Evolutionary conservation across 768 basidiomycete species (phyloP).

Genomic region (Hemileccinum impolitum): DNA sequence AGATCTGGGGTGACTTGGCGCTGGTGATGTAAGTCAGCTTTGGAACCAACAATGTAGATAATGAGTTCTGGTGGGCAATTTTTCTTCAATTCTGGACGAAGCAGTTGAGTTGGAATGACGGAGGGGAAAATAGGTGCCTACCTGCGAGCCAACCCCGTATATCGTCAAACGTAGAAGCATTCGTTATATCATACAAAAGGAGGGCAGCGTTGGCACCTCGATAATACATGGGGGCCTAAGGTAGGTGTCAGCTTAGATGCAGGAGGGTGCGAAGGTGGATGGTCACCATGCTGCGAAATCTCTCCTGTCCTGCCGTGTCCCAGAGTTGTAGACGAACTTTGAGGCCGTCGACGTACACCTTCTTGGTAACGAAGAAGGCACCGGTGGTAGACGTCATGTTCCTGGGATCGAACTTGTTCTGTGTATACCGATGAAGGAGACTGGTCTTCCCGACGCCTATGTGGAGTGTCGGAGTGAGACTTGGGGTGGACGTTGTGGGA

Average conservation of each 20-base stretch:
- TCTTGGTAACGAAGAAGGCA: conserved; percentile 93
- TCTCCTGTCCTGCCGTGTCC: conserved; percentile 94
- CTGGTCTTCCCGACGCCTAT: conserved; percentile 91
- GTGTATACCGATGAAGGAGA: conserved; percentile 85
- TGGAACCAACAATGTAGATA: conserved; percentile 94
- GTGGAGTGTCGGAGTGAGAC: conserved; percentile 14
- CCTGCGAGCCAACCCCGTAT: conserved; percentile 91
- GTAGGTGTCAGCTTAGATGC: conserved; percentile 12
- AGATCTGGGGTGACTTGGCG: conserved; percentile 79
- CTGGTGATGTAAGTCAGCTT: conserved; percentile 72
- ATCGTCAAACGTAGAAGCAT: conserved; percentile 83
- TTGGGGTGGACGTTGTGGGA: conserved; percentile 16
- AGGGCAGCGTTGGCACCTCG: conserved; percentile 93
- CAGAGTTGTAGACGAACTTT: conserved; percentile 86
- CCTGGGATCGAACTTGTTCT: conserved; percentile 85
- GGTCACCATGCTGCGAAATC: conserved; percentile 85
- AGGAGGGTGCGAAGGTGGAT: not conserved
- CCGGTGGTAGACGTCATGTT: conserved; percentile 89
- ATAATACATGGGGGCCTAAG: conserved; percentile 95
- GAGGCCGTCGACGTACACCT: conserved; percentile 78
- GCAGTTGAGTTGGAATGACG: not conserved
- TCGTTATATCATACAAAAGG: conserved; percentile 93
- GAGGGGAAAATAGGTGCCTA: conserved; percentile 29
- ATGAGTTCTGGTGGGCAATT: conserved; percentile 85
- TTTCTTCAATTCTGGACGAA: conserved; percentile 74